Evolutionary conservation across 371 early-diverging fungal genomes (phyloP), one percentile per base, ranked within the genome.

Genomic region (Synchytrium microbalum): DNA sequence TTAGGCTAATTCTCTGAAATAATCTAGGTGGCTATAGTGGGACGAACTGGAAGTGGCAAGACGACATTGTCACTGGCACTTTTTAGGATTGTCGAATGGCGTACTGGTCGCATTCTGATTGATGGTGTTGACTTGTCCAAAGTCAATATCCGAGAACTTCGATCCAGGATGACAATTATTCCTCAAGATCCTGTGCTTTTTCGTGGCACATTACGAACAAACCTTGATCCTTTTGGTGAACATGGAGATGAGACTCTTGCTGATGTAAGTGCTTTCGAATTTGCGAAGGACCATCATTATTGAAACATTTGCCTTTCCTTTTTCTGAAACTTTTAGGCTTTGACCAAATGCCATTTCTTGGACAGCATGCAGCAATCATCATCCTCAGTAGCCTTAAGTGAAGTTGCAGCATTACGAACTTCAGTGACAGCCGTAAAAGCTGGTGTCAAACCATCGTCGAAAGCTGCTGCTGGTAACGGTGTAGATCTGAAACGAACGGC

Each of bases 51-150:
- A 14, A 78, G 83, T 83, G 93, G 93, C 16, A 92, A 92, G 73
- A 82, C 83, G 63, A 87, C 88, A 0, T 73, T 92, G 33, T 83
- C 85, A 2, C 72, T 90, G 59, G 81, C 89, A 10, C 73, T 93
- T 64, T 88, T 92, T 72, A 79, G 92, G 19, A 81, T 91, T 61
- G 76, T 89, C n/a, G 89, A 92, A 62, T 79, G 87, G n/a, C 84
- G 82, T 31, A 70, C 32, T 10, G 93, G 93, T 3, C 67, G 69
- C 0, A 92, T 93, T 56, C 56, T 71, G 0, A 82, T 93, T 32
- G 93, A 92, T 64, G 91, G 88, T 1, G 73, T 91, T 29, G 81
- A 92, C 68, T 88, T 93, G 59, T 70, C 82, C 1, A 75, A 79
- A 23, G 83, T 93, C 63, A 87, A 87, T 58, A 79, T 66, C 33